Evolutionary conservation across 495 filamentous ascomycete genomes (phyloP).

Genomic region (Melanomma pulvis-pyrius): DNA sequence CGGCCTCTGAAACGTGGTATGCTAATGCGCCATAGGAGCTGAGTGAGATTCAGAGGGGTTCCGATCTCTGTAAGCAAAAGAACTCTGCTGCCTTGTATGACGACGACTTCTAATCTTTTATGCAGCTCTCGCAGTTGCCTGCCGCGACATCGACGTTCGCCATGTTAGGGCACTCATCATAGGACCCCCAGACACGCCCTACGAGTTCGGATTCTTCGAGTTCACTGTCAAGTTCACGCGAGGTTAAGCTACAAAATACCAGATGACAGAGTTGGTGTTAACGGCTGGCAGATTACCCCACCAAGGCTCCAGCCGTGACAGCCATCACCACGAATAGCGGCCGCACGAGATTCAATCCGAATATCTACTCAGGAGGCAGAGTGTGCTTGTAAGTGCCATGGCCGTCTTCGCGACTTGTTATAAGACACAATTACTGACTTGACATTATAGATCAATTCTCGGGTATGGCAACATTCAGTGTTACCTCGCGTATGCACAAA

Average conservation of each 20-base stretch:
- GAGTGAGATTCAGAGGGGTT: slow-evolving; percentile 75
- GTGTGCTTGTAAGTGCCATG: slow-evolving; percentile 76
- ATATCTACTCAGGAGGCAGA: slow-evolving; percentile 89
- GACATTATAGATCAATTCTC: slow-evolving; percentile 65
- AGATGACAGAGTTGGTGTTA: background rate
- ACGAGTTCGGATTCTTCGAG: slow-evolving; percentile 97
- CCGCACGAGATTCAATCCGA: slow-evolving; percentile 89
- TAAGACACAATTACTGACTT: slow-evolving; percentile 28
- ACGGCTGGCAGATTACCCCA: slow-evolving; percentile 73
- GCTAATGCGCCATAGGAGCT: slow-evolving; percentile 64
- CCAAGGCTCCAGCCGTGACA: slow-evolving; percentile 73
- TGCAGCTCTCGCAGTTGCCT: slow-evolving; percentile 81
- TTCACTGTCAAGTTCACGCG: slow-evolving; percentile 68
- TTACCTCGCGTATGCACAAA: slow-evolving; percentile 36
- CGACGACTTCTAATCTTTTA: slow-evolving; percentile 15
- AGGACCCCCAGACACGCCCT: slow-evolving; percentile 91
- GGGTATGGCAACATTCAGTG: slow-evolving; percentile 58
- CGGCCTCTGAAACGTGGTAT: slow-evolving; percentile 20
- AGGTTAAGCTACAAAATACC: slow-evolving; percentile 49
- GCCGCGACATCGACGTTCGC: slow-evolving; percentile 82
- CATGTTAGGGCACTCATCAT: slow-evolving; percentile 87
- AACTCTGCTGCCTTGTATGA: slow-evolving; percentile 12
- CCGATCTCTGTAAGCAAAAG: slow-evolving; percentile 72
- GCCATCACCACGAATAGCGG: slow-evolving; percentile 86
- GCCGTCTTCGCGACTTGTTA: slow-evolving; percentile 12